A percentile compares a stretch with the other conserved stretches of the same genome.
These are phyloP conservation scores for Rhizoctonia solani DNA, from an alignment of 1,284 basidiomycete species.

Conservation along the genomic window DNA sequence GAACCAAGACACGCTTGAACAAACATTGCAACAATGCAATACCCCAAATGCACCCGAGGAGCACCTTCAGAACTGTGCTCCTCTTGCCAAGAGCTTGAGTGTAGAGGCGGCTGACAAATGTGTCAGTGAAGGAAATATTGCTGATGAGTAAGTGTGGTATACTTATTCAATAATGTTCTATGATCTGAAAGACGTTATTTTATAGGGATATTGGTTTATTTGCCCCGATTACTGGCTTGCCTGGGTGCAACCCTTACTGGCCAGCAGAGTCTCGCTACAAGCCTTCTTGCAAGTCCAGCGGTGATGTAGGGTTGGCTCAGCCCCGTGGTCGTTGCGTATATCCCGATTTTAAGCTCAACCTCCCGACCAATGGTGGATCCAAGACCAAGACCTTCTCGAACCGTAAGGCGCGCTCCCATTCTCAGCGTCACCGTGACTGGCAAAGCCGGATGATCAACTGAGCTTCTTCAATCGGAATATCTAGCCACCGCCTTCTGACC, in stretches of 20 bases:
- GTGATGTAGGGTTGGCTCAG: neutral
- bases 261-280: neutral
- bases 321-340: neutral
- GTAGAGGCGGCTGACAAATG: conserved; percentile 15
- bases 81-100: neutral
- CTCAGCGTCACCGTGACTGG: neutral
- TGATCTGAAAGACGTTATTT: neutral
- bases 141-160: neutral
- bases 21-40: neutral
- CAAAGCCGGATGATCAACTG: neutral
- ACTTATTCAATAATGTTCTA: neutral
- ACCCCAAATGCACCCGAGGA: conserved; percentile 12
- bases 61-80: neutral
- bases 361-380: neutral
- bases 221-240: neutral
- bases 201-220: conserved; percentile 9
- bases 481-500: no score
- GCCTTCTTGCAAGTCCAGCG: neutral
- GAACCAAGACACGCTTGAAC: neutral
- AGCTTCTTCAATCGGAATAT: neutral
- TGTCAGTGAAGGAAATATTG: conserved; percentile 14
- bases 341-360: neutral
- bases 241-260: conserved; percentile 23
- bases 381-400: neutral
- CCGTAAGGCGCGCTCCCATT: neutral